These are phyloP conservation scores for Gyromitra esculenta DNA, from an alignment of 2,329 filamentous ascomycete genomes.

Conservation along the genomic window DNA sequence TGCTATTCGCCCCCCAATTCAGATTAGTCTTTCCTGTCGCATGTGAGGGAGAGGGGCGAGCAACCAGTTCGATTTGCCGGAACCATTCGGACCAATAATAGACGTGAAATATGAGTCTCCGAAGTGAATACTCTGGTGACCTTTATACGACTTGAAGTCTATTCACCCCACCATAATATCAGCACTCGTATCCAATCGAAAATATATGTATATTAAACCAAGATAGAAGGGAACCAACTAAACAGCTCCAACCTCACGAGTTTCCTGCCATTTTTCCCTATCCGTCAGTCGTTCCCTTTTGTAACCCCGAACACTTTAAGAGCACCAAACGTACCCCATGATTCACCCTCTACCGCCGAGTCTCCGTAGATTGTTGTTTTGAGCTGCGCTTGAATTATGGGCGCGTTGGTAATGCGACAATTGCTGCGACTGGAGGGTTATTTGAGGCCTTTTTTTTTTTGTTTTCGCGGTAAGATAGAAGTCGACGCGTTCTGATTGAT, in stretches of 20 bases:
- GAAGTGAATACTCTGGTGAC: slow-evolving; percentile 91
- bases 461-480: slow-evolving; percentile 30
- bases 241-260: slow-evolving; percentile 54
- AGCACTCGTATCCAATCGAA: slow-evolving; percentile 4
- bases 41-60: slow-evolving; percentile 59
- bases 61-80: slow-evolving; percentile 97
- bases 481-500: slow-evolving; percentile 50
- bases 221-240: slow-evolving; percentile 31
- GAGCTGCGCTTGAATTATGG: slow-evolving; percentile 9
- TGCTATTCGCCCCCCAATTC: slow-evolving; percentile 66
- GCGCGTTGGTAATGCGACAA: slow-evolving; percentile 24
- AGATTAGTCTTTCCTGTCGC: slow-evolving; percentile 17
- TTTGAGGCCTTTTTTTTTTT: slow-evolving; percentile 10
- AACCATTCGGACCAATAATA: slow-evolving; percentile 99
- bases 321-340: slow-evolving; percentile 45
- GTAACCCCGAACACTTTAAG: not conserved
- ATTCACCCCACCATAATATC: slow-evolving; percentile 48
- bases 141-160: slow-evolving; percentile 99
- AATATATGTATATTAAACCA: slow-evolving; percentile 16
- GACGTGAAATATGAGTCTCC: slow-evolving; percentile 99
- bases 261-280: slow-evolving; percentile 45
- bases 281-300: slow-evolving; percentile 25
- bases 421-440: slow-evolving; percentile 17
- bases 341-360: slow-evolving; percentile 26
- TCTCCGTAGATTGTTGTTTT: slow-evolving; percentile 20